Evolutionary conservation across 2,329 filamentous ascomycete species (phyloP).

Genomic region (Penicillium sp.): DNA sequence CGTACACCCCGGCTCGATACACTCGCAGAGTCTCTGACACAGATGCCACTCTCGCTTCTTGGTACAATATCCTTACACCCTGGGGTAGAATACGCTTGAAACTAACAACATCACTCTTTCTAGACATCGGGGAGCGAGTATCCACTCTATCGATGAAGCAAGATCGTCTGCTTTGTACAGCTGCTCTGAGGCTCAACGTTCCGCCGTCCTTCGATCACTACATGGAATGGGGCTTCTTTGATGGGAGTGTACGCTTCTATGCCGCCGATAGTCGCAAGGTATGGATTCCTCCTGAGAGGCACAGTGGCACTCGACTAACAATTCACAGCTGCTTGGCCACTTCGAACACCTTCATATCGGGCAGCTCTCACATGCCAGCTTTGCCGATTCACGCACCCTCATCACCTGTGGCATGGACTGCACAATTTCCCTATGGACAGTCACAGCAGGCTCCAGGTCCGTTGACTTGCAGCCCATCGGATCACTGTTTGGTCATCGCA

Average conservation of each 20-base stretch:
- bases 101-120: slow-evolving; percentile 8
- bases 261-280: slow-evolving; percentile 74
- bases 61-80: slow-evolving; percentile 40
- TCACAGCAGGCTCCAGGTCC: slow-evolving; percentile 61
- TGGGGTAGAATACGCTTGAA: background rate
- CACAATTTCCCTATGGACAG: slow-evolving; percentile 77
- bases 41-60: slow-evolving; percentile 72
- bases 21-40: slow-evolving; percentile 68
- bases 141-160: slow-evolving; percentile 72
- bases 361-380: slow-evolving; percentile 75
- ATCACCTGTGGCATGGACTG: slow-evolving; percentile 92
- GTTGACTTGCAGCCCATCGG: slow-evolving; percentile 75
- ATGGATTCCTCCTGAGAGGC: slow-evolving; percentile 10
- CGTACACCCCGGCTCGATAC: slow-evolving; percentile 70
- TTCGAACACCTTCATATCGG: slow-evolving; percentile 93
- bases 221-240: slow-evolving; percentile 92
- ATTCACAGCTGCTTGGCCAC: slow-evolving; percentile 62
- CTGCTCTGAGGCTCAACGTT: slow-evolving; percentile 79
- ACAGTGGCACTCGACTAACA: background rate
- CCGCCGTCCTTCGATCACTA: slow-evolving; percentile 84
- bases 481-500: slow-evolving; percentile 85
- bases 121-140: slow-evolving; percentile 70
- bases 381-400: slow-evolving; percentile 84
- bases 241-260: slow-evolving; percentile 89
- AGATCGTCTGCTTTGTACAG: slow-evolving; percentile 77